Conservation (phyloP, 192 early-diverging fungal genomes). For the Backusella luteola region DNA sequence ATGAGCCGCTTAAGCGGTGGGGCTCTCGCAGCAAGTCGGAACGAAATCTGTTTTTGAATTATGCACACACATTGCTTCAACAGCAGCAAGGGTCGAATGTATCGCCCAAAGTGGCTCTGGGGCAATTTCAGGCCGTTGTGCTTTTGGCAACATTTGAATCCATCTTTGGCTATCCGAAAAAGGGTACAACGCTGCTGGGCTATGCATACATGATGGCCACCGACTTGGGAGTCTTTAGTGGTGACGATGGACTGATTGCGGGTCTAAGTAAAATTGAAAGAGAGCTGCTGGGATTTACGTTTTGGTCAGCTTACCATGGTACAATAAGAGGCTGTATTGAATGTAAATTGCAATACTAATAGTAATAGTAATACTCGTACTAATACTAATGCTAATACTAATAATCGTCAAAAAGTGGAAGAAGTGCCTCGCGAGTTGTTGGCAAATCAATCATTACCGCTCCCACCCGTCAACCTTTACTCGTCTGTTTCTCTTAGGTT, state of each 20-base stretch:
- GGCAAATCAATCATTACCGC: not conserved
- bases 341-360: not conserved
- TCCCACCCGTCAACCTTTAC: not conserved
- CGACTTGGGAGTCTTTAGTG: not conserved
- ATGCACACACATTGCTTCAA: conserved; percentile 23
- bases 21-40: not conserved
- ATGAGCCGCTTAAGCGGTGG: conserved; percentile 13
- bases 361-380: not conserved
- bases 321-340: conserved; percentile 23
- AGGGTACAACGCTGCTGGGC: conserved; percentile 16
- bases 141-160: conserved; percentile 22
- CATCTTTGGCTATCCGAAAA: conserved; percentile 23
- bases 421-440: conserved; percentile 17
- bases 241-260: not conserved
- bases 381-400: not conserved
- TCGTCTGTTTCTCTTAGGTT: conserved; percentile 15
- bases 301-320: conserved; percentile 16
- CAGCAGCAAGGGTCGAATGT: not conserved
- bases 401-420: not conserved
- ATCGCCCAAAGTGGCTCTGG: not conserved
- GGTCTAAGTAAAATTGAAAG: not conserved
- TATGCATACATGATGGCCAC: conserved; percentile 10
- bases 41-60: conserved; percentile 22
- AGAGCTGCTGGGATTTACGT: conserved; percentile 16
- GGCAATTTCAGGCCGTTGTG: conserved; percentile 22